A percentile compares a stretch with the other conserved stretches of the same genome.
Conservation (phyloP, 2,329 filamentous ascomycete genomes). For the Aspergillus pseudonomiae region DNA sequence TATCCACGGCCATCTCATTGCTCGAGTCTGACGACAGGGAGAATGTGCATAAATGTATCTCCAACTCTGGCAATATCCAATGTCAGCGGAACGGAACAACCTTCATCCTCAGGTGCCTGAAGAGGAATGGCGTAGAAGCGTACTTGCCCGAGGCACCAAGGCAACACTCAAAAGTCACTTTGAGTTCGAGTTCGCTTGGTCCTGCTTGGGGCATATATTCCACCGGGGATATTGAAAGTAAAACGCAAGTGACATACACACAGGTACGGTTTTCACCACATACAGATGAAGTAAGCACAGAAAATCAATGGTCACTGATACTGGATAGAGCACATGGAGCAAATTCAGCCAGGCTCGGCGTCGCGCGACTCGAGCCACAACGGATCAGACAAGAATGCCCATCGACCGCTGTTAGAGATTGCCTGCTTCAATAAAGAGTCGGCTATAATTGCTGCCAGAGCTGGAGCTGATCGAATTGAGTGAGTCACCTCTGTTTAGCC, state of each 20-base stretch:
- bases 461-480: constrained; percentile 56
- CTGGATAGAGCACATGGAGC: neutral
- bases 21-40: neutral
- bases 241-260: neutral
- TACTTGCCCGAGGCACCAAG: neutral
- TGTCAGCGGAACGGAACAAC: neutral
- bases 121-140: neutral
- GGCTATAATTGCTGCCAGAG: constrained; percentile 44
- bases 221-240: neutral
- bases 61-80: neutral
- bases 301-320: neutral
- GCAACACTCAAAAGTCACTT: neutral
- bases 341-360: neutral
- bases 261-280: neutral
- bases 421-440: constrained; percentile 53
- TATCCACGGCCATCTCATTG: neutral
- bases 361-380: no score
- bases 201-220: neutral
- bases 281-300: neutral
- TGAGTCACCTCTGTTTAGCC: constrained; percentile 39
- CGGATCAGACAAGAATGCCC: neutral
- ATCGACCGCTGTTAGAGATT: constrained; percentile 41
- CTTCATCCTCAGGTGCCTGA: neutral
- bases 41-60: neutral
- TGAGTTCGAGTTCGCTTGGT: neutral